These are phyloP conservation scores for Gaeumannomyces tritici DNA, from an alignment of 2,329 filamentous ascomycete species.

Conservation along the genomic window DNA sequence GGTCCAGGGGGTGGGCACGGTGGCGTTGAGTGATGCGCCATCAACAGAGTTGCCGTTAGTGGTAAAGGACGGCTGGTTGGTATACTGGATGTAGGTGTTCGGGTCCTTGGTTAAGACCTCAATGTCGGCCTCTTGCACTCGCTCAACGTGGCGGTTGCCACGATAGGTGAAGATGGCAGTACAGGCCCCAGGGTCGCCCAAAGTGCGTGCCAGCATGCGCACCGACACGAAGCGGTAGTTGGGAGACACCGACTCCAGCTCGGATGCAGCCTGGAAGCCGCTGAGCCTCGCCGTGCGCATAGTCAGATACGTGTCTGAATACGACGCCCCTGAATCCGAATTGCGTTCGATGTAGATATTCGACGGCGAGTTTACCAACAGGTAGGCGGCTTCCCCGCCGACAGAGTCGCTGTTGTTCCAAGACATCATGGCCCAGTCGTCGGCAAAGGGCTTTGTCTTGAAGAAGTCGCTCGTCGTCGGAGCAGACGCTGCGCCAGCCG, in stretches of 20 bases:
- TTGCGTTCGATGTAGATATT: slow-evolving; percentile 30
- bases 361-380: slow-evolving; percentile 28
- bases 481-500: slow-evolving; percentile 13
- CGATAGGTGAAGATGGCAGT: slow-evolving; percentile 25
- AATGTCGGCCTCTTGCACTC: slow-evolving; percentile 25
- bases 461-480: slow-evolving; percentile 29
- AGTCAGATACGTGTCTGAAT: slow-evolving; percentile 7
- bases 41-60: slow-evolving; percentile 27
- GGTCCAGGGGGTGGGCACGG: slow-evolving; percentile 29
- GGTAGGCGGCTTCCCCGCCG: slow-evolving; percentile 20
- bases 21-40: slow-evolving; percentile 26
- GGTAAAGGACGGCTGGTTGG: slow-evolving; percentile 39
- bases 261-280: slow-evolving; percentile 17
- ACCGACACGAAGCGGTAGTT: slow-evolving; percentile 20
- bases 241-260: slow-evolving; percentile 18
- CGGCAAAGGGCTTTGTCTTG: slow-evolving; percentile 14
- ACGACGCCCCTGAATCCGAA: slow-evolving; percentile 14
- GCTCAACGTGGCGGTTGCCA: slow-evolving; percentile 11
- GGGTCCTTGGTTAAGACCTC: slow-evolving; percentile 30
- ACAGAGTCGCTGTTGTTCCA: slow-evolving; percentile 11
- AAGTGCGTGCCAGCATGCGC: slow-evolving; percentile 21
- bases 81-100: slow-evolving; percentile 29
- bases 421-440: slow-evolving; percentile 19
- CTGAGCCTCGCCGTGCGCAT: slow-evolving; percentile 11
- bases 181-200: slow-evolving; percentile 19